Percentiles rank a stretch among this genome's conserved stretches.
Evolutionary conservation across 306 rosid genomes (phyloP).

Genomic region (Hylodesmum podocarpum): DNA sequence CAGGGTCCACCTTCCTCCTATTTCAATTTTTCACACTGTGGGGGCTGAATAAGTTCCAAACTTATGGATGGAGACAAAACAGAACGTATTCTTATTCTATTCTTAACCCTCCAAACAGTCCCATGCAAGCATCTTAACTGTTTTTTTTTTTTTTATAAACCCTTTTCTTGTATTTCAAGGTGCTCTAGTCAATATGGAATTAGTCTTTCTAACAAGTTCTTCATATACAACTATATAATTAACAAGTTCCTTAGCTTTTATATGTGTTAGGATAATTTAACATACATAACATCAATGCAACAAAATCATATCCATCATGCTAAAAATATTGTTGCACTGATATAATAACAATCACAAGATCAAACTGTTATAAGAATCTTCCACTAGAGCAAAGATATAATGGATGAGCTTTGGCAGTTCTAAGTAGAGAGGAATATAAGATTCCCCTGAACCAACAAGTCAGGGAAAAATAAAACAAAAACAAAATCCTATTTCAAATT

Average conservation of each 20-base stretch:
- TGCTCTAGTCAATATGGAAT: slow-evolving; percentile 65
- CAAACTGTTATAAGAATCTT: slow-evolving; percentile 49
- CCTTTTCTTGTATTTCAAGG: slow-evolving; percentile 39
- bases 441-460: slow-evolving; percentile 49
- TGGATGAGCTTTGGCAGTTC: slow-evolving; percentile 43
- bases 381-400: slow-evolving; percentile 30
- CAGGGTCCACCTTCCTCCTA: slow-evolving; percentile 42
- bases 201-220: slow-evolving; percentile 38
- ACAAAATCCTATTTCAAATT: slow-evolving; percentile 42
- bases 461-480: slow-evolving; percentile 25
- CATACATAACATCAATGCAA: slow-evolving; percentile 13
- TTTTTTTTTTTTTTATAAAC: background rate
- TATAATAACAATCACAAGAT: slow-evolving; percentile 25
- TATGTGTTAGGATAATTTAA: slow-evolving; percentile 26
- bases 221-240: slow-evolving; percentile 32
- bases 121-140: slow-evolving; percentile 54
- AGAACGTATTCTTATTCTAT: slow-evolving; percentile 69
- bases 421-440: slow-evolving; percentile 45
- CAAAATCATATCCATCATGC: slow-evolving; percentile 17
- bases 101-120: slow-evolving; percentile 59
- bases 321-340: slow-evolving; percentile 11
- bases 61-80: slow-evolving; percentile 79
- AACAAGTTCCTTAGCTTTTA: slow-evolving; percentile 30
- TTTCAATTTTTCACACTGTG: slow-evolving; percentile 27
- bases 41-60: slow-evolving; percentile 78